Conservation (phyloP, 208 protist species). For the Borovskyia barvae region DNA sequence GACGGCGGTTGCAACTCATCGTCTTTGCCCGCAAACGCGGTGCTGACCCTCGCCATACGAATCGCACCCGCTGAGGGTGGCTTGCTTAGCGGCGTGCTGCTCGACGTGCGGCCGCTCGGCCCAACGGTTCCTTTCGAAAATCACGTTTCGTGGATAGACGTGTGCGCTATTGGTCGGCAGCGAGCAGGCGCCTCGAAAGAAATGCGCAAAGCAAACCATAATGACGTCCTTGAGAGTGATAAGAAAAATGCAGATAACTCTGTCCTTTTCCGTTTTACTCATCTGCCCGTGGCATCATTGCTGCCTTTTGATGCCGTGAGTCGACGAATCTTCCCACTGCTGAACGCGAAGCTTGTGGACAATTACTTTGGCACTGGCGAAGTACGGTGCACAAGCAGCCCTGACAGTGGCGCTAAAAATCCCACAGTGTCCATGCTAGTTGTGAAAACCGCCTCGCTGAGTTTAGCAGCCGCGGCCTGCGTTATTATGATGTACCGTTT, state of each 20-base stretch:
- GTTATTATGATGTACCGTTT: too few relatives aligned
- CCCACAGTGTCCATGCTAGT: not conserved
- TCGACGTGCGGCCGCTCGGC: conserved; percentile 22
- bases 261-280: conserved; percentile 19
- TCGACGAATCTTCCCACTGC: conserved; percentile 15
- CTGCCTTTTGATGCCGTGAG: conserved; percentile 24
- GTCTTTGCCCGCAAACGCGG: conserved; percentile 1
- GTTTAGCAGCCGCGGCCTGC: not conserved
- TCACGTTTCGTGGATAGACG: conserved; percentile 26
- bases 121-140: conserved; percentile 20
- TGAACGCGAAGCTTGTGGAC: conserved; percentile 8
- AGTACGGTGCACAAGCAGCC: not conserved
- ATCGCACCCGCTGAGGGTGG: not conserved
- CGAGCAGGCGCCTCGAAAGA: not conserved
- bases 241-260: not conserved
- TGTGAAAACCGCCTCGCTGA: not conserved
- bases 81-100: conserved; percentile 10
- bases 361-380: not conserved
- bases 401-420: not conserved
- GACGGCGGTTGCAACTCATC: too few relatives aligned
- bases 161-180: conserved; percentile 25
- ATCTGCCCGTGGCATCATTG: conserved; percentile 17
- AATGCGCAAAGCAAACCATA: not conserved
- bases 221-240: not conserved
- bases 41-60: conserved; percentile 12